Base-by-base conservation (phyloP, 75 land plant species). In the Pinus taeda region DNA sequence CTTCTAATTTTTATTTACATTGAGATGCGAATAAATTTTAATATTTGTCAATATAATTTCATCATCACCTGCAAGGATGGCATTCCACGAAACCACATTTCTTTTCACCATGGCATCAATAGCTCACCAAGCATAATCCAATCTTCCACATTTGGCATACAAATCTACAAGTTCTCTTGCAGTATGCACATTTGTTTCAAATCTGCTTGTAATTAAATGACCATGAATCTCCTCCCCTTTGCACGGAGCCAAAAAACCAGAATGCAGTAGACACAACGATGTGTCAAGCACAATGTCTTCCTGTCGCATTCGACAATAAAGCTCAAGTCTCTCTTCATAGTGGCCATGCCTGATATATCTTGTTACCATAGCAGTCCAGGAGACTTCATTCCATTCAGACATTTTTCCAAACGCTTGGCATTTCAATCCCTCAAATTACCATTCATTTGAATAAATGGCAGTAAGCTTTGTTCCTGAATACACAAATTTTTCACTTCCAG, bases 361-460 rank as follows among this genome's bases (percentile, higher is more conserved):
- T 45, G 67, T 63, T n/a, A 86, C 57, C 59, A 86, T 42, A 29
- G 83, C 71, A 73, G 83, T 85, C 90, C 90, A 85, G 3, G 83
- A 80, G 21, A 85, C 83, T 14, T 85, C 66, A 73, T 85, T 85
- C 62, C 77, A 76, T 7, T 15, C 61, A 11, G 65, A 49, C 87
- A 85, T 88, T 55, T 65, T 62, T 64, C 83, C 88, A 75, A 86
- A 83, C 37, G 80, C 77, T 79, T 77, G 74, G 61, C 79, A 62
- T 57, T 85, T 33, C 33, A 81, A 81, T 71, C n/a, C 24, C 42
- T 39, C 26, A 63, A 30, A 15, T 24, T 26, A 12, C 79, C 33
- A 56, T 15, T 73, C 30, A 39, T 71, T 79, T 9, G 79, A 24
- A 60, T 42, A 79, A 66, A 75, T 39, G 71, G 30, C 62, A 30